Evolutionary conservation across 108 stramenopile species (phyloP), one percentile per base, ranked within the genome.

Genomic region (Skeletonema potamos): DNA sequence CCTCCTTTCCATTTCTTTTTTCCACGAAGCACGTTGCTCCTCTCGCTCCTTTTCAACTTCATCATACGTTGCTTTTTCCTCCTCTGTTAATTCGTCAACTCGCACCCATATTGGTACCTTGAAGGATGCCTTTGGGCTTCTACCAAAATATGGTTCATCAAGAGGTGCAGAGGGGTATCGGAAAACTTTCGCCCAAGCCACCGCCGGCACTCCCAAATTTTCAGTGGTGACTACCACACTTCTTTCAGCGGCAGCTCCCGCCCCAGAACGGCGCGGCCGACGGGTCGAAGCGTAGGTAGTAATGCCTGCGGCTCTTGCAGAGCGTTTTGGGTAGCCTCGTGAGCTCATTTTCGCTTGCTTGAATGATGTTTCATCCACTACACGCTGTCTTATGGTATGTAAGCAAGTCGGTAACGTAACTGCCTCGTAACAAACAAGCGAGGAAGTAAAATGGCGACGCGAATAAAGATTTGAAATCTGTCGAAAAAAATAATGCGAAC

Each of bases 141-240:
- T 72, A 8, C 77, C 77, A 41, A 78, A 78, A 15, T 78, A 78
- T 18, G 70, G 70, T 33, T 78, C 77, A 27, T 61, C 77, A 4
- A 56, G 34, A 2, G 70, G 77, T 2, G 77, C 62, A 33, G 27
- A 54, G 48, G 77, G 77, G 15, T 58, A 15, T 24, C 77, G 70
- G 27, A 46, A 33, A 11, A 66, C 77, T 18, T 46, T 56, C 12
- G 77, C 54, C 77, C 77, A 78, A 44, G 65, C 61, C 37, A 48
- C 46, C n/a, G 70, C 63, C 17, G 58, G 55, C 27, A 66, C 65
- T 22, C 22, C 65, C 27, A 54, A 29, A 27, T 15, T 36, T n/a
- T 30, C 65, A 5, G 26, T 51, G 65, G 34, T 4, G 57, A 30
- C 57, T 12, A 27, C 22, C n/a, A 51, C 55, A 46, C 44, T 37